Base-by-base conservation (phyloP, 2,329 filamentous ascomycete genomes). In the Fusarium proliferatum region DNA sequence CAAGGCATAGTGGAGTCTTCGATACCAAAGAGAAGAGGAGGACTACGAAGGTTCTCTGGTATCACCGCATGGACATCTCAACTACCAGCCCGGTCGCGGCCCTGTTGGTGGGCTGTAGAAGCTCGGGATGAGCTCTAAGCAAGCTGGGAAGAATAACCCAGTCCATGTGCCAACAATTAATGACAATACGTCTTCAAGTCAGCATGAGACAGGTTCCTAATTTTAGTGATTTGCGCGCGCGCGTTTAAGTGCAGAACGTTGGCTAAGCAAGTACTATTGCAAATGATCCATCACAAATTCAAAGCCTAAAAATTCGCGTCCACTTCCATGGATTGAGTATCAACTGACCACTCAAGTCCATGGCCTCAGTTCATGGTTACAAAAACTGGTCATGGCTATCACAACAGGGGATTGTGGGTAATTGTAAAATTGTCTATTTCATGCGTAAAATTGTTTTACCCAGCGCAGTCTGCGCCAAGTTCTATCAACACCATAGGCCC, bases 401-500 rank as follows among this genome's bases (percentile, higher is more conserved):
- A 48, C 39, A 33, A 21, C 9, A 6, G 4, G 16, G 11, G 21
- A 12, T 28, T 19, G 16, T 11, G 8, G 8, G 28, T 23, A 48
- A 19, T n/a, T 68, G 57, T 53, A 65, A 72, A 34, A 52, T 70
- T 72, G 61, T 77, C 75, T 77, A 76, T 77, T 73, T 69, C 64
- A 72, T 68, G 72, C 67, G 42, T 72, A 68, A 75, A 67, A 41
- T 64, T 66, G 66, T 66, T 71, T 61, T 73, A 73, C 63, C 55
- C 45, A 57, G 60, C 61, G 69, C 53, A 61, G 45, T 52, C 61
- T 57, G 42, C 63, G 45, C 65, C 61, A 46, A 69, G 62, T 52
- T 64, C 60, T 70, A 72, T 73, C 70, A 75, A 43, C 62, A 62
- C 43, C 61, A 59, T 71, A 67, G 52, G 57, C 57, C 61, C 53